phyloP scores from a whole-genome alignment of 2,329 filamentous ascomycete species.

The Fusarium pilosicola region DNA sequence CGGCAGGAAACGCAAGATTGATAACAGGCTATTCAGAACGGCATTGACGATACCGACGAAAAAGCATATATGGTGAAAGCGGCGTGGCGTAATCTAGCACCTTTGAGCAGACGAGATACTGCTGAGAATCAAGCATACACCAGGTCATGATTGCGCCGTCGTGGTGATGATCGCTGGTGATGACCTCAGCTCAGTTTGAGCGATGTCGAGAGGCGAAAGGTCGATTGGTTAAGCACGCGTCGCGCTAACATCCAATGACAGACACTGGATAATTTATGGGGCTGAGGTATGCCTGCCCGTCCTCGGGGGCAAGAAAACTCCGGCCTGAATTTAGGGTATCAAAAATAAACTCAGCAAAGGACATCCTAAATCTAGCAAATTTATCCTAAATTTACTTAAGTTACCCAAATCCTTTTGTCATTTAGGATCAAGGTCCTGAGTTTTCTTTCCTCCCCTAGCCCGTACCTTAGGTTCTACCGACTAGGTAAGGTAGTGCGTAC shows the following conservation, averaged over 20 bases:
- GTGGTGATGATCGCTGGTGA: conserved; percentile 24
- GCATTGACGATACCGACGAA: neutral
- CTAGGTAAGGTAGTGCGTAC: too few relatives aligned
- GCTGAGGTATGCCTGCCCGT: neutral
- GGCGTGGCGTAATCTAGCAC: neutral
- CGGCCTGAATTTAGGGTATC: too few relatives aligned
- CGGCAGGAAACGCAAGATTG: neutral
- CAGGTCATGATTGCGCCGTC: neutral
- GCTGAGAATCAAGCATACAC: neutral
- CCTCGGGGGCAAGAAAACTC: too few relatives aligned
- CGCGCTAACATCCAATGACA: conserved; percentile 2
- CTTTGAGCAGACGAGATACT: neutral
- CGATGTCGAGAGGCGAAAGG: conserved; percentile 16
- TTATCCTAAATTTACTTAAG: too few relatives aligned
- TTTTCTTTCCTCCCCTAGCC: too few relatives aligned
- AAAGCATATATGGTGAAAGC: neutral
- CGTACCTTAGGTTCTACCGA: too few relatives aligned
- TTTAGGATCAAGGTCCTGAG: too few relatives aligned
- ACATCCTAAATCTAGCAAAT: too few relatives aligned
- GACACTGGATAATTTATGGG: conserved; percentile 20
- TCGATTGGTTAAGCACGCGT: conserved; percentile 26
- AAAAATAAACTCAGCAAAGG: too few relatives aligned
- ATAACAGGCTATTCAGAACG: neutral
- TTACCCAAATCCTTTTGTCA: too few relatives aligned
- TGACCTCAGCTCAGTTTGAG: conserved; percentile 26